Percentiles rank a stretch among this genome's conserved stretches.
phyloP scores from a whole-genome alignment of 176 grass and related monocot genomes.

The Cenchrus americanus region DNA sequence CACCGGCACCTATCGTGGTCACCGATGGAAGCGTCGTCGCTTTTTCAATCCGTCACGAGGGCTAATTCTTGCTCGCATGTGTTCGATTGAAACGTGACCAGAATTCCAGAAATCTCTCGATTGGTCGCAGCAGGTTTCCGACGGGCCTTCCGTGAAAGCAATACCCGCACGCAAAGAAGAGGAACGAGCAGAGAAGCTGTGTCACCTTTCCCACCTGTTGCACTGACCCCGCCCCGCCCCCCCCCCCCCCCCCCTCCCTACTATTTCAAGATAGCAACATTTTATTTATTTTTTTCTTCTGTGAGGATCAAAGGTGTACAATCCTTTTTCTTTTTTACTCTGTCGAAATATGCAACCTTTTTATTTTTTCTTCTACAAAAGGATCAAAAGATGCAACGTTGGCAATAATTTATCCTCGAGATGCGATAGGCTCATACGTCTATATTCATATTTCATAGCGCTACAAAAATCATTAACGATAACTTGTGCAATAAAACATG shows the following conservation, averaged over 20 bases:
- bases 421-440: too few relatives aligned
- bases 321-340: neutral
- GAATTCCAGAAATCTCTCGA: too few relatives aligned
- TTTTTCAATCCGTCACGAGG: conserved; percentile 30
- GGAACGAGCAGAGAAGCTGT: neutral
- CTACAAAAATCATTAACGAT: neutral
- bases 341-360: neutral
- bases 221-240: rapidly evolving
- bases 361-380: neutral
- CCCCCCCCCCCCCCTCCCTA: too few relatives aligned
- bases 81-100: neutral
- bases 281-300: too few relatives aligned
- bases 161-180: neutral
- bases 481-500: neutral
- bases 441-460: too few relatives aligned
- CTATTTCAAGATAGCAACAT: too few relatives aligned
- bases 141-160: neutral
- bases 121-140: neutral
- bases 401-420: neutral
- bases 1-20: neutral
- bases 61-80: neutral
- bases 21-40: neutral
- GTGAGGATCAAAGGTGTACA: too few relatives aligned
- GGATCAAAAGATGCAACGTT: neutral
- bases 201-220: neutral